Base-by-base conservation (phyloP, 1,139 yeast genomes). In the Arxiozyma heterogenica region DNA sequence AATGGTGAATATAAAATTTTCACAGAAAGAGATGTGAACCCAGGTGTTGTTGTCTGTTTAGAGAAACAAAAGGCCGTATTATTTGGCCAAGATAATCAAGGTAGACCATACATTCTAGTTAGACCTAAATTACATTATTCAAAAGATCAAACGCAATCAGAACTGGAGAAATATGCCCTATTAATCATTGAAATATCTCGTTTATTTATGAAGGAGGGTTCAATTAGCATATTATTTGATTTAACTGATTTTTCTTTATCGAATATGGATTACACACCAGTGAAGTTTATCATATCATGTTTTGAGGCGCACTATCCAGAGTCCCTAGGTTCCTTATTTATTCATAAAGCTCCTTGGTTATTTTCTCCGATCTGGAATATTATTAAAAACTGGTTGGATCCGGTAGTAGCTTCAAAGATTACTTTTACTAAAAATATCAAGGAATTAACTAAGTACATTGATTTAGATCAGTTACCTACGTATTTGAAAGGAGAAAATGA, bases 271-370 rank as follows among this genome's bases (percentile, higher is more conserved):
- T 85, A 86, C 64, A 76, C 79, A 8, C 88, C 94, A 3, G 90
- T 88, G 53, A 85, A 85, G 69, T 88, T 85, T 70, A 77, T 89
- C 71, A 81, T 86, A 56, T 76, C 79, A 54, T 81, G 87, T 57
- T 86, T 89, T 66, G 95, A 89, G 71, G 89, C 89, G 0, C 90
- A 87, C 67, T 89, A 87, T 67, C 96, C 96, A 1, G 96, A 89
- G 69, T 82, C 85, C 51, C 75, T 89, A 50, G 94, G 94, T 20
- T 79, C 79, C 53, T 71, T 89, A 52, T 75, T 86, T 64, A 82
- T 89, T 58, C 95, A 89, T 71, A 85, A 85, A 61, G 95, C 96
- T 0, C 96, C 96, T 7, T 86, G 95, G 94, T 78, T 89, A 49
- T 89, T 89, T 73, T 79, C 83, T 57, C 87, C 94, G 39, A 84